Evolutionary conservation across 352 stramenopile genomes (phyloP), one percentile per base, ranked within the genome.

Genomic region (Phytopythium boreale): DNA sequence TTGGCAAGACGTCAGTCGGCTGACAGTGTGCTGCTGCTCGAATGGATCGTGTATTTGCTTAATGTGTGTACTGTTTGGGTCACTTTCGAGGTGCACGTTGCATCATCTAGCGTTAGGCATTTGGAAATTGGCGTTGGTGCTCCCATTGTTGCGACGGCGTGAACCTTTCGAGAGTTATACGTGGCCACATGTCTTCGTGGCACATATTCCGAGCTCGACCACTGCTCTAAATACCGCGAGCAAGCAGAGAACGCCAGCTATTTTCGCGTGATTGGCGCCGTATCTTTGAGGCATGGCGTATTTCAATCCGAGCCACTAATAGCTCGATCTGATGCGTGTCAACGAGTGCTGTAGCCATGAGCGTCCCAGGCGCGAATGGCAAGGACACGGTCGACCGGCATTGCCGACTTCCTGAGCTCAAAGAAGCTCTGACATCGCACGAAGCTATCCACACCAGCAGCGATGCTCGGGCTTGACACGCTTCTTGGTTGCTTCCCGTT

Each of bases 391-490:
- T 37, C 17, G 47, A 56, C 49, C 26, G 20, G 49, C 24, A 14
- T 36, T 34, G 12, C 11, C 15, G 4, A 4, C 10, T 6, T 22
- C 44, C 12, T 17, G 27, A 12, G 6, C 44, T 50, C n/a, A 50
- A 17, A 14, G 27, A 15, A 9, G 2, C 41, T 22, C 41, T 11
- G 0, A 27, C 36, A 7, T 43, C 44, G 26, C 27, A 4, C 24
- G 14, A 22, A 56, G 24, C 49, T 5, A 20, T 15, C 20, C 20
- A 14, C n/a, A 6, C 15, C 50, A 4, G 11, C 31, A 11, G 24
- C 31, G 37, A 56, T 56, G 41, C 43, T 63, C 20, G 43, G 43
- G n/a, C 58, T 63, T 5, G 22, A 60, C 39, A 15, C 29, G 11
- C 17, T 56, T 11, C 29, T 47, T n/a, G 26, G 22, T 5, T 24